These are phyloP conservation scores for Pseudogymnoascus sp. DNA, from an alignment of 2,329 filamentous ascomycete species.

Conservation along the genomic window DNA sequence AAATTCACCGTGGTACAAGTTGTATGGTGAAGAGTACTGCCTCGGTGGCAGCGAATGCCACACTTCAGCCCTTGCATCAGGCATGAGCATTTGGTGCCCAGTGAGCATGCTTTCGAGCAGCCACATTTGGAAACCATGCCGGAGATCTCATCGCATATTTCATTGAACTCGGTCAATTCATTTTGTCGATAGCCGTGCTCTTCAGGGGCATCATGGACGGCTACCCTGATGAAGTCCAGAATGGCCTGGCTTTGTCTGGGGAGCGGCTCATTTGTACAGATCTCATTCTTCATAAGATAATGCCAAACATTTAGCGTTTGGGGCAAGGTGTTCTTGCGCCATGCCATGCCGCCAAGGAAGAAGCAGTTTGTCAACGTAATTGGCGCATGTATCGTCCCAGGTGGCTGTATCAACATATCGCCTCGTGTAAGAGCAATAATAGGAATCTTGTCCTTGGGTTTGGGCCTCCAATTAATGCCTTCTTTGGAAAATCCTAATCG, in stretches of 20 bases:
- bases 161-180: not conserved
- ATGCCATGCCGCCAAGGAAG: slow-evolving; percentile 9
- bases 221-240: not conserved
- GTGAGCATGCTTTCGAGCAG: not conserved
- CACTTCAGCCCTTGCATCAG: not conserved
- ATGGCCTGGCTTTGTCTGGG: slow-evolving; percentile 7
- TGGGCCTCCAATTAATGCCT: slow-evolving; percentile 10
- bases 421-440: slow-evolving; percentile 9
- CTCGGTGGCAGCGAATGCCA: not conserved
- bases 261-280: slow-evolving; percentile 9
- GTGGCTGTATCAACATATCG: slow-evolving; percentile 9
- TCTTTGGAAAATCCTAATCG: not conserved
- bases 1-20: not conserved
- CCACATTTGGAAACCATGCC: not conserved
- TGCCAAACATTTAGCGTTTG: slow-evolving; percentile 2
- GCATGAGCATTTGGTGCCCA: not conserved
- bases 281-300: slow-evolving; percentile 4
- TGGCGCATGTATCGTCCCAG: slow-evolving; percentile 10
- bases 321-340: not conserved
- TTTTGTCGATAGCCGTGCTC: not conserved
- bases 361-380: slow-evolving; percentile 10
- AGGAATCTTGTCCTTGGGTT: not conserved
- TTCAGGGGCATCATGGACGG: slow-evolving; percentile 4
- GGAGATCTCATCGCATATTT: not conserved
- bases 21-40: not conserved